Percentiles rank a stretch among this genome's conserved stretches.
Evolutionary conservation across 768 basidiomycete genomes (phyloP).

Genomic region (Pleurotus tuoliensis): DNA sequence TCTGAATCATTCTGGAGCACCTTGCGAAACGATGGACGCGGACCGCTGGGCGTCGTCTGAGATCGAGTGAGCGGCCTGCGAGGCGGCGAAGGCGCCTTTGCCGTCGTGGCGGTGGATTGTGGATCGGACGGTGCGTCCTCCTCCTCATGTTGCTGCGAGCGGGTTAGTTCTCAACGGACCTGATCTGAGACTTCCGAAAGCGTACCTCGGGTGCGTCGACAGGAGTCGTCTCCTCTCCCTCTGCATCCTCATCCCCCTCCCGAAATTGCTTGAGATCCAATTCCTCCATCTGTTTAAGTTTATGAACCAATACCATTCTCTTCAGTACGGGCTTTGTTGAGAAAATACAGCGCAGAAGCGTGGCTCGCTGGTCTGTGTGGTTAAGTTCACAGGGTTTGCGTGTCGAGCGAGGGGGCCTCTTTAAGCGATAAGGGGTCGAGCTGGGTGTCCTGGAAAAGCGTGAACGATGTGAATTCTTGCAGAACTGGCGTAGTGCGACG

Average conservation of each 20-base stretch:
- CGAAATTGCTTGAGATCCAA: constrained; percentile 11
- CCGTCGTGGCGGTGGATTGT: not conserved
- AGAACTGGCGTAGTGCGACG: not conserved
- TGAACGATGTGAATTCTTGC: not conserved
- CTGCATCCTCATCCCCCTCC: constrained; percentile 5
- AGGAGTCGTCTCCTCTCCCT: constrained; percentile 9
- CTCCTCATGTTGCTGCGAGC: not conserved
- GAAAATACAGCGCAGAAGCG: not conserved
- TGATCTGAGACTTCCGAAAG: not conserved
- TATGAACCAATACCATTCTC: constrained; percentile 19
- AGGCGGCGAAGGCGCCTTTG: constrained; percentile 8
- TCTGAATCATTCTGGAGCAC: constrained; percentile 10
- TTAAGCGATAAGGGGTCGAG: not conserved
- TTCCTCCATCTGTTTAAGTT: constrained; percentile 16
- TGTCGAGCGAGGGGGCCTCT: not conserved
- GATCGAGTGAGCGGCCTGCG: constrained; percentile 31
- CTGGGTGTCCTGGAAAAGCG: not conserved
- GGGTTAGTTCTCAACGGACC: not conserved
- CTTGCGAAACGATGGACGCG: constrained; percentile 23
- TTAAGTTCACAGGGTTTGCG: not conserved
- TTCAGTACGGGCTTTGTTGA: not conserved
- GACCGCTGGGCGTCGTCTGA: constrained; percentile 22
- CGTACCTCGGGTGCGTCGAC: constrained; percentile 8
- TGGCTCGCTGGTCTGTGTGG: not conserved
- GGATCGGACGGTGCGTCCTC: constrained; percentile 3